These are phyloP conservation scores for Maudiozyma barnettii DNA, from an alignment of 805 yeast genomes.

Conservation along the genomic window DNA sequence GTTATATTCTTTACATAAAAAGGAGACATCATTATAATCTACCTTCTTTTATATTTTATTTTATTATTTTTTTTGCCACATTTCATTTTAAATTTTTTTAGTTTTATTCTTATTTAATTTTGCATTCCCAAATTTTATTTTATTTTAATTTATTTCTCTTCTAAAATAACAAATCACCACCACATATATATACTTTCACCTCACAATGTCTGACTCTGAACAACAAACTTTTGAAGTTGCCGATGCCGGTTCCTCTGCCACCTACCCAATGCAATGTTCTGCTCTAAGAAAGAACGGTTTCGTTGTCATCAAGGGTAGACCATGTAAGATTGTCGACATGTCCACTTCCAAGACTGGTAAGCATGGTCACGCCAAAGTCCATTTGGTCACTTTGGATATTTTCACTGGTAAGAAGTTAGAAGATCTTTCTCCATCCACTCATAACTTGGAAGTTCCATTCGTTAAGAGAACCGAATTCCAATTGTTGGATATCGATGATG, in stretches of 20 bases:
- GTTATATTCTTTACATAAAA: neutral
- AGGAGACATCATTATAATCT: neutral
- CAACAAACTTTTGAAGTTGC: constrained; percentile 95
- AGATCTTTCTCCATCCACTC: constrained; percentile 99
- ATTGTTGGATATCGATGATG: constrained; percentile 97
- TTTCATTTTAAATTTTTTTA: neutral
- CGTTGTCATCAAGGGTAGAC: constrained; percentile 98
- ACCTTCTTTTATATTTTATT: neutral
- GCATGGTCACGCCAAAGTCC: constrained; percentile 99
- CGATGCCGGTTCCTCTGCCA: constrained; percentile 97
- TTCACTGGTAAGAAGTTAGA: constrained; percentile 99
- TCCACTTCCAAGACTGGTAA: constrained; percentile 99
- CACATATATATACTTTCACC: neutral
- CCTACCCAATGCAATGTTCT: constrained; percentile 99
- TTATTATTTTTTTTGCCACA: neutral
- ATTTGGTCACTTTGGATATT: constrained; percentile 96
- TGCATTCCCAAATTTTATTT: too few species aligned
- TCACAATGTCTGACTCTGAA: constrained; percentile 28
- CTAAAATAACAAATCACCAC: neutral
- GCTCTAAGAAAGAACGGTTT: constrained; percentile 99
- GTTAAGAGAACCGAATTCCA: constrained; percentile 93
- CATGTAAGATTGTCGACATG: constrained; percentile 99
- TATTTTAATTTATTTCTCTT: neutral
- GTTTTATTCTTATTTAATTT: too few species aligned
- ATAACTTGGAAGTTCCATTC: constrained; percentile 99